These are phyloP conservation scores for Clathrospora elynae DNA, from an alignment of 2,329 filamentous ascomycete genomes.

Conservation along the genomic window DNA sequence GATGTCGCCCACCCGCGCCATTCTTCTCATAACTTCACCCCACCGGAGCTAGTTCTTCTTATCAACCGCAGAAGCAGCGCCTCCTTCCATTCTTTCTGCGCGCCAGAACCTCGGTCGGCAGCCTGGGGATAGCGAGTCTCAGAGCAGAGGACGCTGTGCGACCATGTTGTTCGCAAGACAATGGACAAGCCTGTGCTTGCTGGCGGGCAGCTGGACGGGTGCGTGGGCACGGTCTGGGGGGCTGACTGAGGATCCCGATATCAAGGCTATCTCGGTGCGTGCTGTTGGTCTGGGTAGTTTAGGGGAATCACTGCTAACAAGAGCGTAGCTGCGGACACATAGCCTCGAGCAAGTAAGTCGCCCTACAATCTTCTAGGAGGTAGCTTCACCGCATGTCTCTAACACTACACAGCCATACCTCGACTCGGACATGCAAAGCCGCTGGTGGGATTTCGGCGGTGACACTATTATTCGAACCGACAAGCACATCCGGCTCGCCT, in stretches of 20 bases:
- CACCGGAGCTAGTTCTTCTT: slow-evolving; percentile 13
- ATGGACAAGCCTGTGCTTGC: slow-evolving; percentile 47
- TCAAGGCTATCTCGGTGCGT: slow-evolving; percentile 69
- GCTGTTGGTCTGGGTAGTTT: slow-evolving; percentile 11
- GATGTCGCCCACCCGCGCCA: slow-evolving; percentile 33
- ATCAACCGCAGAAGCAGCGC: slow-evolving; percentile 32
- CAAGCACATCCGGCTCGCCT: slow-evolving; percentile 87
- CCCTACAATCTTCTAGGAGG: neutral
- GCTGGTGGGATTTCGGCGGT: slow-evolving; percentile 99
- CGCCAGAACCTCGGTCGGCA: slow-evolving; percentile 9
- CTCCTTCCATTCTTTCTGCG: slow-evolving; percentile 38
- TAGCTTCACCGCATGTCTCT: slow-evolving; percentile 13
- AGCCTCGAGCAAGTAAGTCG: slow-evolving; percentile 75
- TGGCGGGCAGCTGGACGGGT: slow-evolving; percentile 44
- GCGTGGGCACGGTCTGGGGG: slow-evolving; percentile 37
- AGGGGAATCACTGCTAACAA: slow-evolving; percentile 26
- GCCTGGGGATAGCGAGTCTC: slow-evolving; percentile 24
- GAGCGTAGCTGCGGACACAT: slow-evolving; percentile 77
- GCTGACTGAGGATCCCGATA: slow-evolving; percentile 51
- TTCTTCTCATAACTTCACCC: slow-evolving; percentile 31
- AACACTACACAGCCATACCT: slow-evolving; percentile 75
- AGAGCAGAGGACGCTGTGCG: slow-evolving; percentile 21
- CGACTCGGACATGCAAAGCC: slow-evolving; percentile 96
- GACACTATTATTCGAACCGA: slow-evolving; percentile 82
- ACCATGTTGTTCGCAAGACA: slow-evolving; percentile 44